Evolutionary conservation across 1,139 yeast genomes (phyloP).

Genomic region (Hanseniaspora gamundiae): DNA sequence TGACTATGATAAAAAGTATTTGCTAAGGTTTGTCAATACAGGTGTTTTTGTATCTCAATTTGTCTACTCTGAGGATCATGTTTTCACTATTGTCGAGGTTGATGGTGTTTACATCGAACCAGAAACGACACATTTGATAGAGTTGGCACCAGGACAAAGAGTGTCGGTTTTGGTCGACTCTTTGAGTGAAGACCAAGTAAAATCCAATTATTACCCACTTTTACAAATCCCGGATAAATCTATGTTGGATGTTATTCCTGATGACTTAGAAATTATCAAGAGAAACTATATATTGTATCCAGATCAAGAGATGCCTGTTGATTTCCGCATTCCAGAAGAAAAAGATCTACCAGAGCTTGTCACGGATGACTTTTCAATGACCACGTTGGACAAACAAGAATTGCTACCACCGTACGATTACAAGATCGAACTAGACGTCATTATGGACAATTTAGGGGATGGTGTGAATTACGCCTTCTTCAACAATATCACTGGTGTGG

Average conservation of each 20-base stretch:
- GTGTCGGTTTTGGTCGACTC: constrained; percentile 50
- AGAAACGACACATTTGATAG: constrained; percentile 41
- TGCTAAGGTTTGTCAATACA: constrained; percentile 48
- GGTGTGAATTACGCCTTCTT: constrained; percentile 70
- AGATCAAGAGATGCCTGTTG: constrained; percentile 4
- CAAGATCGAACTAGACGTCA: constrained; percentile 43
- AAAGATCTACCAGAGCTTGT: constrained; percentile 14
- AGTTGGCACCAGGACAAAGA: constrained; percentile 63
- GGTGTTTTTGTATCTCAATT: constrained; percentile 69
- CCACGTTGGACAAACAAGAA: constrained; percentile 33
- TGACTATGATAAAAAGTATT: constrained; percentile 49
- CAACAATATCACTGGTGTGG: constrained; percentile 49
- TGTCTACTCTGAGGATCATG: constrained; percentile 55
- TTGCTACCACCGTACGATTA: constrained; percentile 48
- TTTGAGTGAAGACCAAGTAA: constrained; percentile 11
- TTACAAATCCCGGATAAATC: constrained; percentile 49
- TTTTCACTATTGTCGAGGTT: constrained; percentile 53
- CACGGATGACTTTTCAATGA: constrained; percentile 46
- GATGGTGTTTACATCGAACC: constrained; percentile 62
- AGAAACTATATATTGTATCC: constrained; percentile 28
- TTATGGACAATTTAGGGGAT: constrained; percentile 58
- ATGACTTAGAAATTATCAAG: constrained; percentile 40
- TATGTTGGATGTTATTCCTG: constrained; percentile 54
- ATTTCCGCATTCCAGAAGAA: neutral
- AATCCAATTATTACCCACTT: constrained; percentile 38